Conservation (phyloP, 164 flowering plant species). For the Platanus orientalis region DNA sequence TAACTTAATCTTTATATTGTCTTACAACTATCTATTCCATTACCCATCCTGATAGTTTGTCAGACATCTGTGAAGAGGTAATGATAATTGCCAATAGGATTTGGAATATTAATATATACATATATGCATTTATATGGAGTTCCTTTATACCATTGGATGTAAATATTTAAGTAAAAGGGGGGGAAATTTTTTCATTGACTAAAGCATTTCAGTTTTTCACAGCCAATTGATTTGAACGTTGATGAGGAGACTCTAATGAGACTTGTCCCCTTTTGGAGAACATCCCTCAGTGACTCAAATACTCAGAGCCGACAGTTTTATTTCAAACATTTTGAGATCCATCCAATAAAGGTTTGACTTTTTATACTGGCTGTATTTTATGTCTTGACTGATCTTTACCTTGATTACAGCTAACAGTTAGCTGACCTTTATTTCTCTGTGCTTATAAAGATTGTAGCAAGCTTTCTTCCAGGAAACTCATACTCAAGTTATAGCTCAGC, state of each 20-base stretch:
- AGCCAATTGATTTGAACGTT: slow-evolving; percentile 85
- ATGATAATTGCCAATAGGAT: not conserved
- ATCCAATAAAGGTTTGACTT: slow-evolving; percentile 75
- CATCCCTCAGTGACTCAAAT: slow-evolving; percentile 63
- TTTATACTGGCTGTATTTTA: slow-evolving; percentile 2
- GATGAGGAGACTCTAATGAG: slow-evolving; percentile 95
- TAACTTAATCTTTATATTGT: slow-evolving; percentile 1
- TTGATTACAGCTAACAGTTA: slow-evolving; percentile 2
- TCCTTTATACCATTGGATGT: no score
- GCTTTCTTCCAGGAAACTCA: slow-evolving; percentile 82
- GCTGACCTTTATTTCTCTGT: slow-evolving; percentile 16
- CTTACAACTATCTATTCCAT: slow-evolving; percentile 1
- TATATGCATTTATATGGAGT: no score
- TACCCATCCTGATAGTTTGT: slow-evolving; percentile 1
- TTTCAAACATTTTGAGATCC: slow-evolving; percentile 95
- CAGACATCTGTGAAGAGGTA: not conserved
- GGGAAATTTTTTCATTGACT: not conserved
- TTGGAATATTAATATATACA: not conserved
- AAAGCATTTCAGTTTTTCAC: slow-evolving; percentile 15
- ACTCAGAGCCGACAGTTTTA: slow-evolving; percentile 63
- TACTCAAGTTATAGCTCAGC: slow-evolving; percentile 73
- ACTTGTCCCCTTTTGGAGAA: slow-evolving; percentile 89
- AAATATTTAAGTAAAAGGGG: no score
- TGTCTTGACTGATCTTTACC: slow-evolving; percentile 1
- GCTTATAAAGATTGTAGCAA: slow-evolving; percentile 57